Conservation (phyloP, 768 basidiomycete genomes). For the Macrocybe gigantea region DNA sequence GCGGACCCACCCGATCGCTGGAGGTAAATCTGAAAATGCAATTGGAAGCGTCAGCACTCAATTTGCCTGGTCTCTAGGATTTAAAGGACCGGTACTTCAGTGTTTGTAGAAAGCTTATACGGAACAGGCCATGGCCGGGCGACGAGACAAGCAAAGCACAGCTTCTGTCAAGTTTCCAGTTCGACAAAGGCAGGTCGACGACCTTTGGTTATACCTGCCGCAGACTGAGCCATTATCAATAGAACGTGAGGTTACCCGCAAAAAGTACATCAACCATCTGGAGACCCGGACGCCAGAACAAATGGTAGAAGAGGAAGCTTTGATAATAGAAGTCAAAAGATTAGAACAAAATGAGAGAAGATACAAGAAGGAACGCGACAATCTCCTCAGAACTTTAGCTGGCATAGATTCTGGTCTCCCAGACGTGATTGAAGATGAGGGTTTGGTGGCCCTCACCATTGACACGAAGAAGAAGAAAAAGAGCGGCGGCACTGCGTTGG, state of each 20-base stretch:
- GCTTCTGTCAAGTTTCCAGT: conserved; percentile 66
- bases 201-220: not conserved
- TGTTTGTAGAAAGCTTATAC: conserved; percentile 82
- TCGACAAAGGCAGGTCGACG: conserved; percentile 71
- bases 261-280: conserved; percentile 81
- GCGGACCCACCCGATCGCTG: conserved; percentile 48
- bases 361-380: conserved; percentile 86
- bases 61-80: conserved; percentile 45
- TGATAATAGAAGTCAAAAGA: conserved; percentile 91
- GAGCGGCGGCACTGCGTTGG: conserved; percentile 34
- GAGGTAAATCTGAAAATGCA: conserved; percentile 45
- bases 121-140: conserved; percentile 79
- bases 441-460: conserved; percentile 34
- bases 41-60: not conserved
- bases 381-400: conserved; percentile 74
- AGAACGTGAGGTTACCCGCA: conserved; percentile 88
- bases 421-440: conserved; percentile 67
- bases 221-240: not conserved
- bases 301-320: conserved; percentile 90
- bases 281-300: conserved; percentile 85
- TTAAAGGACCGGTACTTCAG: conserved; percentile 93
- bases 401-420: conserved; percentile 87
- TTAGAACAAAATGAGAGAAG: conserved; percentile 87
- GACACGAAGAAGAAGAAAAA: conserved; percentile 56
- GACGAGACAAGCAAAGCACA: conserved; percentile 69